Percentiles rank a stretch among this genome's conserved stretches.
These are phyloP conservation scores for Colletotrichum somersetense DNA, from an alignment of 2,329 filamentous ascomycete genomes.

Conservation along the genomic window DNA sequence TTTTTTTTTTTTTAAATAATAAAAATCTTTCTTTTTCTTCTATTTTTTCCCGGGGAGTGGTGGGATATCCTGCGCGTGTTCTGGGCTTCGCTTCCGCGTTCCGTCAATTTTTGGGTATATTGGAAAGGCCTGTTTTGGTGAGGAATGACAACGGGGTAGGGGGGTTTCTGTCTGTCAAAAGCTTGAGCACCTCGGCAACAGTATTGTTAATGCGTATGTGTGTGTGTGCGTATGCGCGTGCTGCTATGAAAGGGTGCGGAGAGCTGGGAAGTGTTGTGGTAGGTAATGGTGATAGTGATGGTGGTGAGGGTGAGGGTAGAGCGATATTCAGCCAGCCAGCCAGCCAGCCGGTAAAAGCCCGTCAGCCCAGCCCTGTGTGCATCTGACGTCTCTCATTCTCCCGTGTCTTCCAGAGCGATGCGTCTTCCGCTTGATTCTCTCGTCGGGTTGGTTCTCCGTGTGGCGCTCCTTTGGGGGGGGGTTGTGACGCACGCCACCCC, in stretches of 20 bases:
- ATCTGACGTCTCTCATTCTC: conserved; percentile 17
- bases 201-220: background rate
- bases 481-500: background rate
- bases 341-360: conserved; percentile 8
- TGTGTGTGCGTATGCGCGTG: background rate
- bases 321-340: conserved; percentile 4
- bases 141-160: too few relatives aligned
- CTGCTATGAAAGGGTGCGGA: background rate
- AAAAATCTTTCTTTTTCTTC: too few relatives aligned
- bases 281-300: background rate
- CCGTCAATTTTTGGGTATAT: conserved; percentile 1
- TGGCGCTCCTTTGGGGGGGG: too few relatives aligned
- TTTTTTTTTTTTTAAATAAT: background rate
- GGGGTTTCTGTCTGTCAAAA: background rate
- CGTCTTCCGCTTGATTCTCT: conserved; percentile 11
- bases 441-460: background rate
- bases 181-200: background rate
- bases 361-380: conserved; percentile 33
- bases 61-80: background rate
- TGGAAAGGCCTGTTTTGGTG: background rate
- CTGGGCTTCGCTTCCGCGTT: background rate
- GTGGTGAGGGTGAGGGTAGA: conserved; percentile 5
- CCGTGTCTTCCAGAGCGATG: background rate
- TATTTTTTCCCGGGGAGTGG: background rate
- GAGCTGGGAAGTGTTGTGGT: background rate